Evolutionary conservation across 768 basidiomycete genomes (phyloP).

Genomic region (Multifurca ochricompacta): DNA sequence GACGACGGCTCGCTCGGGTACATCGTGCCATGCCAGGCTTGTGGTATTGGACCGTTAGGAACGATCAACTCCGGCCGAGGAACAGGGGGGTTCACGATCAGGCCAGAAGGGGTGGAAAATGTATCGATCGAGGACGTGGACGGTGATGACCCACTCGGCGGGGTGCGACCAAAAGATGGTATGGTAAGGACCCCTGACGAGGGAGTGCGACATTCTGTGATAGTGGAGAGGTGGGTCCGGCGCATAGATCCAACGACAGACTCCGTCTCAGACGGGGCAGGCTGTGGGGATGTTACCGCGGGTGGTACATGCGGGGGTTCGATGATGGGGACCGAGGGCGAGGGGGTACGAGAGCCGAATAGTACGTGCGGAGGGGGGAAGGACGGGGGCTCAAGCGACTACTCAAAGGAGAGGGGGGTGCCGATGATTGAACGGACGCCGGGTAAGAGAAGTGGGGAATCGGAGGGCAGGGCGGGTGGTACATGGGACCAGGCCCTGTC

Average conservation of each 20-base stretch:
- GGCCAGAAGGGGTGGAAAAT: neutral
- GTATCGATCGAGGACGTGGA: conserved; percentile 1
- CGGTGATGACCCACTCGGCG: neutral
- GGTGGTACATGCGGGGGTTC: neutral
- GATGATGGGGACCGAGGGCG: neutral
- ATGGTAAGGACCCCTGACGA: neutral
- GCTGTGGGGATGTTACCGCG: neutral
- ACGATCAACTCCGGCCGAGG: neutral
- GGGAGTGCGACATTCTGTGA: conserved; percentile 6
- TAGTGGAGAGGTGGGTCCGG: conserved; percentile 1
- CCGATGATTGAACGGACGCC: neutral
- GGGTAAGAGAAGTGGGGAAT: neutral
- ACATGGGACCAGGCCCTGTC: neutral
- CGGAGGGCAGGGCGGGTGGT: neutral
- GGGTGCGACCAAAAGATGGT: neutral
- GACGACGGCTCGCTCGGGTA: neutral
- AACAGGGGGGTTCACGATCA: neutral
- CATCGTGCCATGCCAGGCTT: neutral
- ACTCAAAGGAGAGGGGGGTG: neutral
- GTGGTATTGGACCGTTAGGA: neutral
- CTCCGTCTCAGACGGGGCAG: neutral
- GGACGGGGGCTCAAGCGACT: neutral
- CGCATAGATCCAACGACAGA: conserved; percentile 7
- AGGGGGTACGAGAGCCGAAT: neutral
- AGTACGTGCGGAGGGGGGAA: neutral